A percentile compares a stretch with the other conserved stretches of the same genome.
phyloP scores from a whole-genome alignment of 768 basidiomycete species.

The Leccinellum luteum region DNA sequence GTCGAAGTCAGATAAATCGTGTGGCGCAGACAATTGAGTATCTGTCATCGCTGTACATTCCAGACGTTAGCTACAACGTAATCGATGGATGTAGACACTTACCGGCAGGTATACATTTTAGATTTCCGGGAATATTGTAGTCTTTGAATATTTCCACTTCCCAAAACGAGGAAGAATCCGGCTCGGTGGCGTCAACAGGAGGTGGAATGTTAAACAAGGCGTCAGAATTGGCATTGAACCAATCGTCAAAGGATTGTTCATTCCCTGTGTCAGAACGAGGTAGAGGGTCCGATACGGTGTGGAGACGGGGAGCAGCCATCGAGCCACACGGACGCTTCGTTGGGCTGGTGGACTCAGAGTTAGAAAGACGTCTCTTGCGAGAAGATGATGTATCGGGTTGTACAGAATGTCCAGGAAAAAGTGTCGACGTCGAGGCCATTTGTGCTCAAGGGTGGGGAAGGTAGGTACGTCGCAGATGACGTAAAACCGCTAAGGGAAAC shows the following conservation, averaged over 20 bases:
- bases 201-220: conserved; percentile 28
- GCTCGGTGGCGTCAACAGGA: conserved; percentile 21
- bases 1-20: conserved; percentile 5
- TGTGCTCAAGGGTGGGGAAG: conserved; percentile 15
- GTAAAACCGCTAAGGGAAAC: background rate
- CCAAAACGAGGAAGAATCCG: conserved; percentile 25
- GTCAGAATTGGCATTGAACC: conserved; percentile 32
- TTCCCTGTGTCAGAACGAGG: conserved; percentile 13
- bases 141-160: conserved; percentile 36
- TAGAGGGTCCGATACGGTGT: conserved; percentile 33
- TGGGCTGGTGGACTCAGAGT: conserved; percentile 18
- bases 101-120: background rate
- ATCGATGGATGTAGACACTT: background rate
- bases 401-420: background rate
- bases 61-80: background rate
- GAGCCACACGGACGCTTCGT: conserved; percentile 30
- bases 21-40: background rate
- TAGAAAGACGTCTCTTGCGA: conserved; percentile 39
- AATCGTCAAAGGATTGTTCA: conserved; percentile 32
- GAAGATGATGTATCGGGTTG: background rate
- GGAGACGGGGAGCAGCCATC: conserved; percentile 16
- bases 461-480: conserved; percentile 3
- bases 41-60: background rate
- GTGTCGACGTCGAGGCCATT: background rate
- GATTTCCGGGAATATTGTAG: conserved; percentile 18